Evolutionary conservation across 1,284 basidiomycete genomes (phyloP).

Genomic region (Wallemia hederae): DNA sequence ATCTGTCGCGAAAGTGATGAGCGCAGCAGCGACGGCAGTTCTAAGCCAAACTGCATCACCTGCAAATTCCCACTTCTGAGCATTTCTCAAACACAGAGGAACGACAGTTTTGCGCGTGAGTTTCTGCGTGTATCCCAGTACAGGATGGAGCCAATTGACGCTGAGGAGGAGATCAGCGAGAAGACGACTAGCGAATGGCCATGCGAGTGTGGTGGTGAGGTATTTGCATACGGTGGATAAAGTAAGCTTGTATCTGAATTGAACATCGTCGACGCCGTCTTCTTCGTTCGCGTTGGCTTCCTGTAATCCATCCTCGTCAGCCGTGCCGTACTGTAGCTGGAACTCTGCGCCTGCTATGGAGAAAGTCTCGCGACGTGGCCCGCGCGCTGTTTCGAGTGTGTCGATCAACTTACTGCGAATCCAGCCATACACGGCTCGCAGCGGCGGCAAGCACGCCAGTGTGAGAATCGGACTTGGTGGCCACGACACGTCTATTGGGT

Average conservation of each 20-base stretch:
- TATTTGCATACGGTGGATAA: neutral
- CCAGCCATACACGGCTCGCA: neutral
- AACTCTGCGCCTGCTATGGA: neutral
- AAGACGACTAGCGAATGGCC: neutral
- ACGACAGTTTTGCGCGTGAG: neutral
- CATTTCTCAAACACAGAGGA: neutral
- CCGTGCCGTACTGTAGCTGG: neutral
- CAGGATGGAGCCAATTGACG: neutral
- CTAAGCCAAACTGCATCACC: neutral
- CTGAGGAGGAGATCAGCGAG: neutral
- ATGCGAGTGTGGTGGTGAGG: neutral
- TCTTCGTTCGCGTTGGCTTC: neutral
- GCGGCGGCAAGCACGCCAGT: neutral
- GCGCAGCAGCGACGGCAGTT: neutral
- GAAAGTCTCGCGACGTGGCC: neutral
- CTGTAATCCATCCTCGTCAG: neutral
- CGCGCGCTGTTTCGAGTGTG: neutral
- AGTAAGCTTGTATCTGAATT: neutral
- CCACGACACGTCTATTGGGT: neutral
- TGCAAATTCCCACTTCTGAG: neutral
- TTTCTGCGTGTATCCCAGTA: neutral
- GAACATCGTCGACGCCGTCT: too few relatives aligned
- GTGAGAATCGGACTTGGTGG: neutral
- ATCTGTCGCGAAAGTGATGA: neutral
- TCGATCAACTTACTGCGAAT: neutral